phyloP scores from a whole-genome alignment of 805 yeast species.

The Pichia exigua region DNA sequence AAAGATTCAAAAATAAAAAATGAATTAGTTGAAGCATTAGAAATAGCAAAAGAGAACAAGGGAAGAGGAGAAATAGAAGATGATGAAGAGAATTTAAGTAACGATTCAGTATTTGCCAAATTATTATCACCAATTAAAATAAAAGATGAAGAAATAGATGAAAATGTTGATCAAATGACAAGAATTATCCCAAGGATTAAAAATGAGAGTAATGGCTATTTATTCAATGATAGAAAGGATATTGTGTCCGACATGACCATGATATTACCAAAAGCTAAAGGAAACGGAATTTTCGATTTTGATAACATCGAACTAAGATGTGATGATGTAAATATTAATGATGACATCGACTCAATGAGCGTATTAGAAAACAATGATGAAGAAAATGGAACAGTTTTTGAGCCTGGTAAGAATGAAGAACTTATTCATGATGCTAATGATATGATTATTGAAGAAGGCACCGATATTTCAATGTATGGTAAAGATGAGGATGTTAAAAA shows the following conservation, averaged over 20 bases:
- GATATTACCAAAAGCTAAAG: conserved; percentile 25
- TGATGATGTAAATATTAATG: not conserved
- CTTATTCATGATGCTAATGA: not conserved
- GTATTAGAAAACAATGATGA: not conserved
- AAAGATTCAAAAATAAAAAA: conserved; percentile 10
- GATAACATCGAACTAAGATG: conserved; percentile 5
- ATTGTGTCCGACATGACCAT: conserved; percentile 31
- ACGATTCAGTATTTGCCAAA: not conserved
- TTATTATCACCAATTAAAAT: conserved; percentile 5
- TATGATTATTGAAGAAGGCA: not conserved
- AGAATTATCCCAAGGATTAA: conserved; percentile 20
- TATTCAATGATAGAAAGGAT: conserved; percentile 8
- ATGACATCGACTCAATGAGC: not conserved
- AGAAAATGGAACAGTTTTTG: not conserved
- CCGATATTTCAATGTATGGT: not conserved
- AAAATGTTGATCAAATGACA: conserved; percentile 24
- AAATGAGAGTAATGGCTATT: conserved; percentile 1
- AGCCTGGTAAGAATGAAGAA: not conserved
- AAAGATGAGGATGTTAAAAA: not conserved
- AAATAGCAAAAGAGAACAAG: not conserved
- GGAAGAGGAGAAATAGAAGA: conserved; percentile 3
- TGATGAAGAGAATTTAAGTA: conserved; percentile 1
- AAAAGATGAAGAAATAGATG: conserved; percentile 11
- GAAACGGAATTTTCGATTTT: conserved; percentile 13
- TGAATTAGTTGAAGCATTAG: not conserved